Conservation (phyloP, 768 basidiomycete genomes). For the Lactifluus pinguis region DNA sequence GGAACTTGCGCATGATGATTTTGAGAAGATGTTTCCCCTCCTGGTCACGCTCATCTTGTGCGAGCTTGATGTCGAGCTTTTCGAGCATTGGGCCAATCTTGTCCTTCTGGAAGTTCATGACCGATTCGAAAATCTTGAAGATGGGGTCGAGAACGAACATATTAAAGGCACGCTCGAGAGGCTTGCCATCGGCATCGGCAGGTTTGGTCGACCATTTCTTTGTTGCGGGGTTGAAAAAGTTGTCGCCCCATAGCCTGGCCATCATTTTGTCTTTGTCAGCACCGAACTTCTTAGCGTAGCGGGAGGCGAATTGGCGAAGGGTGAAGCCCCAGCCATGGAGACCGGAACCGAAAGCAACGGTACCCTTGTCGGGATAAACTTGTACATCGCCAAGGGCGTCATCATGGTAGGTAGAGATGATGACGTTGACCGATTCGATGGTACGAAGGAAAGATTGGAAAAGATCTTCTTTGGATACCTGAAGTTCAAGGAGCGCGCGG, state of each 20-base stretch:
- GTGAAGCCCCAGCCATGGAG: slow-evolving; percentile 99
- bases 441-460: slow-evolving; percentile 98
- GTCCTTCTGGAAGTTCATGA: slow-evolving; percentile 99
- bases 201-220: slow-evolving; percentile 89
- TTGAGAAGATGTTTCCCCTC: slow-evolving; percentile 96
- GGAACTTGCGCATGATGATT: slow-evolving; percentile 98
- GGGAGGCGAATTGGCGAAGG: slow-evolving; percentile 89
- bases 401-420: slow-evolving; percentile 96
- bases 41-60: slow-evolving; percentile 80
- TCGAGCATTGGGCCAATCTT: slow-evolving; percentile 74
- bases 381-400: slow-evolving; percentile 93
- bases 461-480: slow-evolving; percentile 92
- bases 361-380: slow-evolving; percentile 97
- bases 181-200: slow-evolving; percentile 71
- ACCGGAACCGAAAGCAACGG: slow-evolving; percentile 98
- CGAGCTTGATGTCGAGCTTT: slow-evolving; percentile 91
- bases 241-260: slow-evolving; percentile 96
- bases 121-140: slow-evolving; percentile 95
- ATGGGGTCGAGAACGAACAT: slow-evolving; percentile 98
- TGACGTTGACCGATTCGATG: slow-evolving; percentile 96
- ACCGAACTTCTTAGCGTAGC: slow-evolving; percentile 98
- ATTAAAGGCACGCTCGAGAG: slow-evolving; percentile 98
- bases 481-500: slow-evolving; percentile 96
- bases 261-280: slow-evolving; percentile 99
- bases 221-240: slow-evolving; percentile 96